Percentiles rank a stretch among this genome's conserved stretches.
Conservation (phyloP, 225 moss, liverwort and hornwort genomes). For the Thuidium tamariscinum region DNA sequence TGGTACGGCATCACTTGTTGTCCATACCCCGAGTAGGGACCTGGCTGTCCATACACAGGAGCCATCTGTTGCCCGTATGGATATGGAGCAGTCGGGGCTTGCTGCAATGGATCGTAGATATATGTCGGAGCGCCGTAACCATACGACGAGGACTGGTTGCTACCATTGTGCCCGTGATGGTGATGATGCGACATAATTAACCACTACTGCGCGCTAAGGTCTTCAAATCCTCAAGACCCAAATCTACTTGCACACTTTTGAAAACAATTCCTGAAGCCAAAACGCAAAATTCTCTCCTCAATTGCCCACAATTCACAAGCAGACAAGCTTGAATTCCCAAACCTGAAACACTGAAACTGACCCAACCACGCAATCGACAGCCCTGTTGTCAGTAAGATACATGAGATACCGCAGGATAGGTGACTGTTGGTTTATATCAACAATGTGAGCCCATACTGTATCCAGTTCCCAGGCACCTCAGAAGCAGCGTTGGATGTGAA, state of each 20-base stretch:
- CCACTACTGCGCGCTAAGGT: not conserved
- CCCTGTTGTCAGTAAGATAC: not conserved
- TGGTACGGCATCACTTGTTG: not conserved
- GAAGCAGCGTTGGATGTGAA: not conserved
- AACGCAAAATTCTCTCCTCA: not conserved
- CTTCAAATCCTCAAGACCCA: not conserved
- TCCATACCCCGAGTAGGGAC: not conserved
- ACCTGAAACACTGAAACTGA: not conserved
- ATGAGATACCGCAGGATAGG: not conserved
- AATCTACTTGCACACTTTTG: not conserved
- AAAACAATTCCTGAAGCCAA: no score
- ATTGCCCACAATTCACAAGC: not conserved
- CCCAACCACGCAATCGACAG: not conserved
- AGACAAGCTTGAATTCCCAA: not conserved
- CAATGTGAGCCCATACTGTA: not conserved
- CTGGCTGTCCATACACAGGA: not conserved
- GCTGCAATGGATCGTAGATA: not conserved
- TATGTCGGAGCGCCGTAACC: not conserved
- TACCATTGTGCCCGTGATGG: not conserved
- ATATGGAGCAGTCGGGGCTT: not conserved
- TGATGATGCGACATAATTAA: not conserved
- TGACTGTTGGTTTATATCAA: not conserved
- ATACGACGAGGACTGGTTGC: not conserved
- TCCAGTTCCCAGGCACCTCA: not conserved
- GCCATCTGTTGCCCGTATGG: not conserved